Evolutionary conservation across 225 moss, liverwort and hornwort genomes (phyloP).

Genomic region (Lunularia cruciata): DNA sequence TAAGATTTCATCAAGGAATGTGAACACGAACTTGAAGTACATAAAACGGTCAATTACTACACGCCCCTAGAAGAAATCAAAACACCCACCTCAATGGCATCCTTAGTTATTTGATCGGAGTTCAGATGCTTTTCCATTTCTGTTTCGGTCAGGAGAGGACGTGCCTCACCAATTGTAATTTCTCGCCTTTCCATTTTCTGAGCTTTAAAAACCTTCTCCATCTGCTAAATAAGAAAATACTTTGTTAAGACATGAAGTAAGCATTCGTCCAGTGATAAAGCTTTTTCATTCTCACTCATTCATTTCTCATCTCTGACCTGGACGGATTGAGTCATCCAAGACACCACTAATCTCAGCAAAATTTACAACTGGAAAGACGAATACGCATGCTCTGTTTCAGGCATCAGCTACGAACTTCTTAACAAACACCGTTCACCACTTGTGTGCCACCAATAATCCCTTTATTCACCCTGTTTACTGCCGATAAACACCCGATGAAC

Average conservation of each 20-base stretch:
- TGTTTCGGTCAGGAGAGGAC: conserved; percentile 72
- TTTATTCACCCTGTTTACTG: too few relatives aligned
- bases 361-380: too few relatives aligned
- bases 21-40: background rate
- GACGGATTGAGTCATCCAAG: too few relatives aligned
- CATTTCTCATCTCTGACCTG: too few relatives aligned
- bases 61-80: background rate
- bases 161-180: conserved; percentile 78
- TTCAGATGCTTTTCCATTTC: conserved; percentile 93
- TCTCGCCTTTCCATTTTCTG: conserved; percentile 79
- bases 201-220: conserved; percentile 92
- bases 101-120: conserved; percentile 81
- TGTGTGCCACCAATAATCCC: too few relatives aligned
- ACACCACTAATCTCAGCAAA: too few relatives aligned
- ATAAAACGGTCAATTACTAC: background rate
- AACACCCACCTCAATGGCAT: conserved; percentile 67
- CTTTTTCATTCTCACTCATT: too few relatives aligned
- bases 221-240: conserved; percentile 33
- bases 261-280: background rate
- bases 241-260: background rate
- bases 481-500: too few relatives aligned
- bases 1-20: background rate
- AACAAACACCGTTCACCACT: background rate
- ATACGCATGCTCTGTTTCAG: too few relatives aligned
- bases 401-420: background rate